Evolutionary conservation across 2,329 filamentous ascomycete genomes (phyloP).

Genomic region (Metarhizium album): DNA sequence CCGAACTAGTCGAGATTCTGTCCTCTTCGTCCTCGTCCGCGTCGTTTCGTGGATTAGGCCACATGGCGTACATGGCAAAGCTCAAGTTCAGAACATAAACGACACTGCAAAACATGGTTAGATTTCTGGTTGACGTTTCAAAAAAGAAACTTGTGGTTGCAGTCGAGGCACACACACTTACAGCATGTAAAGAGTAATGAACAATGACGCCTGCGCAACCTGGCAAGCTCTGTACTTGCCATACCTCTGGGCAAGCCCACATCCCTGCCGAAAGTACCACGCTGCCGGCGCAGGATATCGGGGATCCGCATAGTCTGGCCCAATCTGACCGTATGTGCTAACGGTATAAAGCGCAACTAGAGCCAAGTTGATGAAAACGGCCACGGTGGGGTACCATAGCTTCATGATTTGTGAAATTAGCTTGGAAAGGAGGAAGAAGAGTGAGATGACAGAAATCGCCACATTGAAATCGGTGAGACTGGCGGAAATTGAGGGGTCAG

Average conservation of each 20-base stretch:
- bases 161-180: constrained; percentile 30
- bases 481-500: neutral
- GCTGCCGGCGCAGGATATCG: constrained; percentile 49
- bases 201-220: constrained; percentile 58
- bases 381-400: constrained; percentile 57
- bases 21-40: constrained; percentile 30
- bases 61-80: constrained; percentile 47
- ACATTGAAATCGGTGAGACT: constrained; percentile 69
- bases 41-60: constrained; percentile 44
- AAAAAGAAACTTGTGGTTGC: no score
- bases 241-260: constrained; percentile 46
- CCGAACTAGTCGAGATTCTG: constrained; percentile 25
- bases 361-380: constrained; percentile 43
- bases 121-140: no score
- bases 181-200: constrained; percentile 55
- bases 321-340: constrained; percentile 60
- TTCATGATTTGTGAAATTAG: constrained; percentile 59
- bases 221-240: constrained; percentile 48
- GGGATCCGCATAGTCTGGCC: constrained; percentile 60
- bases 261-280: constrained; percentile 68
- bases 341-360: constrained; percentile 53
- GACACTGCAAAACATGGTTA: constrained; percentile 27
- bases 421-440: constrained; percentile 67
- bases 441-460: constrained; percentile 62
- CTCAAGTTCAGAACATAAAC: constrained; percentile 49